Base-by-base conservation (phyloP, 225 moss, liverwort and hornwort species). In the Pleurozium schreberi region DNA sequence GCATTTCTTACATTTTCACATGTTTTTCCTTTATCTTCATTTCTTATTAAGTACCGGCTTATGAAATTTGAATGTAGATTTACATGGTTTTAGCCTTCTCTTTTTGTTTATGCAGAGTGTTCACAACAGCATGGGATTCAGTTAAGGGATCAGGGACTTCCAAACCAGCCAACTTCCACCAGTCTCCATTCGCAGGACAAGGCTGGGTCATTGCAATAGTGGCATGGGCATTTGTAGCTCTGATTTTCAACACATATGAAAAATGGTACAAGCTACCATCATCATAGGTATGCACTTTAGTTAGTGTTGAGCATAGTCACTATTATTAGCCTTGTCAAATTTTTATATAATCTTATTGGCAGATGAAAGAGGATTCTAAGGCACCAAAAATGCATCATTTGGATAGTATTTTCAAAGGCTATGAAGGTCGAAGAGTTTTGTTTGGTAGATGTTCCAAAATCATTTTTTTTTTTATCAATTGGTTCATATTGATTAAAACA, bases 151-250 rank as follows among this genome's bases (percentile, higher is more conserved):
- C 86, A 42, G 86, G 58, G 80, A 80, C 88, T 38, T 36, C 89
- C 45, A 81, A 84, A 17, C 93, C 90, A 20, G 84, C 67, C 85
- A 95, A 93, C 67, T 45, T 88, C 81, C 94, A 93, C 67, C 83
- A 71, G 84, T 93, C 94, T 79, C 94, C 94, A 61, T 93, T 95
- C 81, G 67, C 87, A 47, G 91, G 91, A 16, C 92, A 92, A 84
- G 85, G 91, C 19, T 95, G 94, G 94, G 89, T 95, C n/a, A 50
- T 88, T 73, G 89, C 91, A 20, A 50, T 89, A 22, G 79, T 95
- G 78, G 66, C 42, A 68, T 95, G 93, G 93, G 94, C 94, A 49
- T 60, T 61, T n/a, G 65, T 93, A 81, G 85, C 94, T 76, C 36
- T 93, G 82, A 16, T 93, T 78, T 93, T 95, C 86, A 95, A 92